Percentiles rank a stretch among this genome's conserved stretches.
phyloP scores from a whole-genome alignment of 176 grass and related monocot species.

The Cenchrus purpureus region DNA sequence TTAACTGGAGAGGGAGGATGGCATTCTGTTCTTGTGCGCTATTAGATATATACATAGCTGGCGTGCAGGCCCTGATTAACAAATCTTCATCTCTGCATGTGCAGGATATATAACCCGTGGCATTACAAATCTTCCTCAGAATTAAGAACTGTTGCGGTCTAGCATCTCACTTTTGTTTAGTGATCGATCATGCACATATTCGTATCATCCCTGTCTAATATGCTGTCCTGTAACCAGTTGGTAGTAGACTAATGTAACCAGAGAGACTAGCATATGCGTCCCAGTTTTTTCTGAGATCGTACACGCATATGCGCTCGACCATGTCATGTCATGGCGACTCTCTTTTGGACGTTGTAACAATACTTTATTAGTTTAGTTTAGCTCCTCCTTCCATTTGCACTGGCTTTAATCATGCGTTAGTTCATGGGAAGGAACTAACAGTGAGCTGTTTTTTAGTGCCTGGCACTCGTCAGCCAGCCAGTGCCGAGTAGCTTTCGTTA shows the following conservation, averaged over 20 bases:
- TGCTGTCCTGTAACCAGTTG: constrained; percentile 25
- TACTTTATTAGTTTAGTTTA: constrained; percentile 40
- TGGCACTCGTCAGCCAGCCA: constrained; percentile 36
- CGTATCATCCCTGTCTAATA: constrained; percentile 17
- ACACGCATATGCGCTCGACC: constrained; percentile 3
- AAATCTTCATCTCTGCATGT: constrained; percentile 32
- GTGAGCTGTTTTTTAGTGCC: constrained; percentile 38
- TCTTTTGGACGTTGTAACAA: constrained; percentile 26
- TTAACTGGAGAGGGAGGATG: background rate
- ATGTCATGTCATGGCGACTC: constrained; percentile 5
- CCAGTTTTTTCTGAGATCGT: background rate
- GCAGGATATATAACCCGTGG: background rate
- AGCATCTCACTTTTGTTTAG: background rate
- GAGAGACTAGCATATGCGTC: constrained; percentile 9
- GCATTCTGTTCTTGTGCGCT: constrained; percentile 19
- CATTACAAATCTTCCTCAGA: background rate
- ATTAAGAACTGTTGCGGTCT: background rate
- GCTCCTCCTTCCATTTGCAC: constrained; percentile 4
- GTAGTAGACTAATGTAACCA: background rate
- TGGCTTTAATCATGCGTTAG: constrained; percentile 47
- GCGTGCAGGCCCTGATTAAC: constrained; percentile 5
- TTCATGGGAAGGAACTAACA: background rate
- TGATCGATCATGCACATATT: constrained; percentile 21
- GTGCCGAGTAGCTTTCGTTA: background rate
- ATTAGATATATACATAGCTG: background rate